Evolutionary conservation across 2,329 filamentous ascomycete species (phyloP).

Genomic region (Ophiostoma fasciatum): DNA sequence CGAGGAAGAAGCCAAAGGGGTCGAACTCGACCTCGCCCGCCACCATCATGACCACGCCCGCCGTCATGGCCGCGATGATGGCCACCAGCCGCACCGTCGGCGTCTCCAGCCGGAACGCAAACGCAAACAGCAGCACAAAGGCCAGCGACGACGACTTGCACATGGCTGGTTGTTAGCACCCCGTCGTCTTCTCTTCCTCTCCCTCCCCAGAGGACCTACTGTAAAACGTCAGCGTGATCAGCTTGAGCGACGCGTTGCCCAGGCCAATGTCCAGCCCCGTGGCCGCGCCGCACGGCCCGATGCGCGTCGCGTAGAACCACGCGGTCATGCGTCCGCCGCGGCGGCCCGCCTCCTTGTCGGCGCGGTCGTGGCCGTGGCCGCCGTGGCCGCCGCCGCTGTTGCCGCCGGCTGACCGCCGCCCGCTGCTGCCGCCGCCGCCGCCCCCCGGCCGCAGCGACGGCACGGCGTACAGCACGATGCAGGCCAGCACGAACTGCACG

Average conservation of each 20-base stretch:
- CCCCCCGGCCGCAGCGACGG: constrained; percentile 56
- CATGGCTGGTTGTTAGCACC: constrained; percentile 47
- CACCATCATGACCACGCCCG: constrained; percentile 95
- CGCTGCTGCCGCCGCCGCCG: constrained; percentile 29
- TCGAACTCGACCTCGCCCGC: constrained; percentile 88
- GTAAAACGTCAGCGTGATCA: constrained; percentile 93
- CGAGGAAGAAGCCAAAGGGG: constrained; percentile 71
- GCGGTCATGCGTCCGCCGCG: constrained; percentile 47
- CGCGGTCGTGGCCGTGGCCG: constrained; percentile 22
- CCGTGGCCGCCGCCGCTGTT: constrained; percentile 33
- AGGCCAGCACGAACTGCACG: constrained; percentile 75
- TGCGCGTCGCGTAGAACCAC: constrained; percentile 80
- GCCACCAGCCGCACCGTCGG: constrained; percentile 73
- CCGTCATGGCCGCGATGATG: constrained; percentile 84
- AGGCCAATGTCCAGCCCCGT: constrained; percentile 93
- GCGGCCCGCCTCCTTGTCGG: constrained; percentile 37
- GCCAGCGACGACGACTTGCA: constrained; percentile 95
- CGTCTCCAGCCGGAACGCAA: constrained; percentile 79
- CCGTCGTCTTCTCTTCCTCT: background rate
- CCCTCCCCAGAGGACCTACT: constrained; percentile 35
- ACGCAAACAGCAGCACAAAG: constrained; percentile 90
- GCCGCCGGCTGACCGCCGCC: constrained; percentile 33
- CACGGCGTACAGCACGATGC: constrained; percentile 63
- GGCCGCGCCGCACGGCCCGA: constrained; percentile 81
- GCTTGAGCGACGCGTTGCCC: constrained; percentile 89